These are phyloP conservation scores for Sordariomycetes sp. DNA, from an alignment of 2,329 filamentous ascomycete genomes.

Conservation along the genomic window DNA sequence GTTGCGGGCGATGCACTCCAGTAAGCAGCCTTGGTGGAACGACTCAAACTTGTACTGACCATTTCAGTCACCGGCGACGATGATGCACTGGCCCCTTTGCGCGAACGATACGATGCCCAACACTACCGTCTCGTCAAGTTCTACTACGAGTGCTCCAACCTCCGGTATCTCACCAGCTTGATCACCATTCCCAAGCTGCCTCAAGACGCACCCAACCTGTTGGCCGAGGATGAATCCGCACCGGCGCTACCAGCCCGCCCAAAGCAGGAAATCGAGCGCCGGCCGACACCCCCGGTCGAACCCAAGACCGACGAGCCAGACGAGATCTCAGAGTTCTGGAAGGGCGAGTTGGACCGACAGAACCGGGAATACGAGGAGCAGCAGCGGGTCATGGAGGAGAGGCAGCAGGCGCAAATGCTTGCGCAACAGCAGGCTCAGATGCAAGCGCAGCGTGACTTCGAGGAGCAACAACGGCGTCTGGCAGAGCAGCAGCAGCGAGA, in stretches of 20 bases:
- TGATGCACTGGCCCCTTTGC: constrained; percentile 81
- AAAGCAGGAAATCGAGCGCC: constrained; percentile 62
- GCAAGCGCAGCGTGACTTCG: constrained; percentile 89
- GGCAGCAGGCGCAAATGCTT: constrained; percentile 72
- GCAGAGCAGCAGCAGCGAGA: constrained; percentile 85
- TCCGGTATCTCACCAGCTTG: constrained; percentile 90
- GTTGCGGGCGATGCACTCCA: constrained; percentile 94
- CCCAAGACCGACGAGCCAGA: constrained; percentile 73
- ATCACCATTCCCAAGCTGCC: constrained; percentile 95
- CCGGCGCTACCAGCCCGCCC: constrained; percentile 75
- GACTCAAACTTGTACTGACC: background rate
- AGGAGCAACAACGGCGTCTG: constrained; percentile 82
- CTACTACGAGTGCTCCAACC: constrained; percentile 98
- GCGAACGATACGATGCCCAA: constrained; percentile 85
- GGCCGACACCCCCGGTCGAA: constrained; percentile 59
- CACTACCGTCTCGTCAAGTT: constrained; percentile 96
- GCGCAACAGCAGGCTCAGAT: constrained; percentile 75
- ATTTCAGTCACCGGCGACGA: constrained; percentile 58
- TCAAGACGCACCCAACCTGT: constrained; percentile 82
- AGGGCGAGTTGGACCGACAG: constrained; percentile 80
- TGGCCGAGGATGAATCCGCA: constrained; percentile 75
- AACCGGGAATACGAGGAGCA: constrained; percentile 94
- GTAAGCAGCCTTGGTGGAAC: constrained; percentile 37
- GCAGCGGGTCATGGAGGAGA: constrained; percentile 78
- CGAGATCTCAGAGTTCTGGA: constrained; percentile 97